Percentiles rank a stretch among this genome's conserved stretches.
Conservation (phyloP, 768 basidiomycete genomes). For the Leccinum fibrillosum region DNA sequence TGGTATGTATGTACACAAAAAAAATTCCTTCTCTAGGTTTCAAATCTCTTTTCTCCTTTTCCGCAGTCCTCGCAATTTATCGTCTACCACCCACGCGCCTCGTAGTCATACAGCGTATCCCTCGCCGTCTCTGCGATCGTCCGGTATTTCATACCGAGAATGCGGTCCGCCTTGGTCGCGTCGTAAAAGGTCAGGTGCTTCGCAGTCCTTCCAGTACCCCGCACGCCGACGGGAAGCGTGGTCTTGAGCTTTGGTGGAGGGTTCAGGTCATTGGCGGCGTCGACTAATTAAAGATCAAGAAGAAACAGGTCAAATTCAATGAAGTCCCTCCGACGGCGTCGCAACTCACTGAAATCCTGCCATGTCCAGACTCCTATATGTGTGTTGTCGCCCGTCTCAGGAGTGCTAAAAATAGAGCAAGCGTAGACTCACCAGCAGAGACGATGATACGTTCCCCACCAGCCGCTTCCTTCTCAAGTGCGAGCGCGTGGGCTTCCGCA, state of each 20-base stretch:
- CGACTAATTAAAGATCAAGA: neutral
- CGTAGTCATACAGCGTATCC: neutral
- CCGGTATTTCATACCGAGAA: neutral
- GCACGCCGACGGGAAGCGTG: neutral
- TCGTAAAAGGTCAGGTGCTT: neutral
- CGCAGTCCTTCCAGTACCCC: neutral
- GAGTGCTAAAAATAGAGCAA: neutral
- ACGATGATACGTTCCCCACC: neutral
- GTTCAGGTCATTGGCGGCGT: neutral
- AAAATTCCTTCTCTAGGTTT: neutral
- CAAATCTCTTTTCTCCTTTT: no score
- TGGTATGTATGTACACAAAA: neutral
- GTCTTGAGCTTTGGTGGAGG: neutral
- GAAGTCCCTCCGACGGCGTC: neutral
- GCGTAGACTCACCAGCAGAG: neutral
- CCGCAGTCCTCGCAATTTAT: neutral
- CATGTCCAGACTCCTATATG: neutral
- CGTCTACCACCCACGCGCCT: neutral
- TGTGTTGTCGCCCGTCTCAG: neutral
- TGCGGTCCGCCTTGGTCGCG: neutral
- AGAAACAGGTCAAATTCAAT: neutral
- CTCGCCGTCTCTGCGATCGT: neutral
- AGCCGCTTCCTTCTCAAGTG: neutral
- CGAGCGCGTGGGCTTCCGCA: neutral
- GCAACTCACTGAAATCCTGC: neutral